phyloP scores from a whole-genome alignment of 768 basidiomycete genomes.

The Cantharellus cinnabarinus region DNA sequence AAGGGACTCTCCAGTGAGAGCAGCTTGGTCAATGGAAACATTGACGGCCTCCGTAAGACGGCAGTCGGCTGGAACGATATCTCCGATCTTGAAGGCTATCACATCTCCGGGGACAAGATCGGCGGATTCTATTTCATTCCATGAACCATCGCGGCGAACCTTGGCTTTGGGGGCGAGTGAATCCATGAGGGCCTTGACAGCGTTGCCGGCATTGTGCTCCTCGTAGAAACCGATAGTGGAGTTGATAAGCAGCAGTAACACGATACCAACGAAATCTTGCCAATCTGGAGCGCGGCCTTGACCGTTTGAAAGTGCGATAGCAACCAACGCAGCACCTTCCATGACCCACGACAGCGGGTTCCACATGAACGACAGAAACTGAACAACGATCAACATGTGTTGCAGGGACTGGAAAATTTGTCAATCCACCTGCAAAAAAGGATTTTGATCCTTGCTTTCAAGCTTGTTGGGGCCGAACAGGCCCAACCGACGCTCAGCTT shows the following conservation, averaged over 20 bases:
- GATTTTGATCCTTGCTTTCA: slow-evolving; percentile 74
- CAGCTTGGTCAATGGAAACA: slow-evolving; percentile 96
- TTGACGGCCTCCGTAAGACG: slow-evolving; percentile 93
- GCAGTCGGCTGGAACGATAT: slow-evolving; percentile 94
- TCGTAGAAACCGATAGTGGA: slow-evolving; percentile 97
- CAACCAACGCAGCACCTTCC: slow-evolving; percentile 89
- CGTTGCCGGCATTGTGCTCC: slow-evolving; percentile 91
- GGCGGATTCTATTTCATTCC: slow-evolving; percentile 82
- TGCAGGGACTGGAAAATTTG: neutral
- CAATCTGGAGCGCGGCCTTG: slow-evolving; percentile 73
- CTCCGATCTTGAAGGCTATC: slow-evolving; percentile 96
- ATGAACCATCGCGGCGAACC: slow-evolving; percentile 66
- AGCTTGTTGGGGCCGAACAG: slow-evolving; percentile 95
- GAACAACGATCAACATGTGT: neutral
- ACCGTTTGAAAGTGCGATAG: slow-evolving; percentile 92
- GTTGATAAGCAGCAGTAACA: slow-evolving; percentile 81
- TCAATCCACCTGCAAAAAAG: slow-evolving; percentile 56
- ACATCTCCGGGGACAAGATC: slow-evolving; percentile 89
- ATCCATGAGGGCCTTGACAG: slow-evolving; percentile 98
- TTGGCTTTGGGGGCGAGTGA: slow-evolving; percentile 95
- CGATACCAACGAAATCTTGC: slow-evolving; percentile 94
- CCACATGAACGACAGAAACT: slow-evolving; percentile 98
- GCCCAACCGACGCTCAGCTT: slow-evolving; percentile 66
- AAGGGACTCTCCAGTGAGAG: slow-evolving; percentile 91
- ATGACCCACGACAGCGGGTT: slow-evolving; percentile 99